A percentile compares a stretch with the other conserved stretches of the same genome.
These are phyloP conservation scores for Botrytis sinoallii DNA, from an alignment of 2,329 filamentous ascomycete genomes.

Conservation along the genomic window DNA sequence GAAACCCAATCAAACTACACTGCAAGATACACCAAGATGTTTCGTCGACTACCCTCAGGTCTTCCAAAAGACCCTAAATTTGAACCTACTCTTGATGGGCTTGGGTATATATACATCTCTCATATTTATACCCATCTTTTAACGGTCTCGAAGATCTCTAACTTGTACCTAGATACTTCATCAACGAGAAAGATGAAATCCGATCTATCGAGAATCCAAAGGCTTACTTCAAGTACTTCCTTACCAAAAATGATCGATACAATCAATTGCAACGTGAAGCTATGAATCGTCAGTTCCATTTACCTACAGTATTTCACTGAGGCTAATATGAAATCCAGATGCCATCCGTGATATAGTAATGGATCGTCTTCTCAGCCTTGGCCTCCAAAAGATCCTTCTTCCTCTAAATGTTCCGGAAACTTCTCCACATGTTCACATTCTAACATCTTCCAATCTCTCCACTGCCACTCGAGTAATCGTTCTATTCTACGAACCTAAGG, in stretches of 20 bases:
- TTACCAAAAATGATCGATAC: conserved; percentile 70
- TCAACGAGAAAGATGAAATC: conserved; percentile 74
- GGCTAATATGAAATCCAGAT: conserved; percentile 43
- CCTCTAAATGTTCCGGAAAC: conserved; percentile 50
- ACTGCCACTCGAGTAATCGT: conserved; percentile 64
- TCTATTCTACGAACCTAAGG: conserved; percentile 67
- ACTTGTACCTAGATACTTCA: conserved; percentile 53
- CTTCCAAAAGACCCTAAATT: conserved; percentile 71
- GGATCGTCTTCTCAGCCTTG: conserved; percentile 58
- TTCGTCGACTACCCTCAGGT: conserved; percentile 63
- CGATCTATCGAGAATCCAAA: conserved; percentile 65
- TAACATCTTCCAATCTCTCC: conserved; percentile 56
- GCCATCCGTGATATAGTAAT: conserved; percentile 61
- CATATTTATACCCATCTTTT: conserved; percentile 22
- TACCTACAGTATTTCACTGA: not conserved
- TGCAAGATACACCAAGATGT: conserved; percentile 55
- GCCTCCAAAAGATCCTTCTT: conserved; percentile 58
- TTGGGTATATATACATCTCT: conserved; percentile 57
- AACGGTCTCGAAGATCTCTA: conserved; percentile 17
- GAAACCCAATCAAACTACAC: not conserved
- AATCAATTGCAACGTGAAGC: conserved; percentile 73
- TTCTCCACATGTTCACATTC: conserved; percentile 66
- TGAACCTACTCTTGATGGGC: conserved; percentile 59
- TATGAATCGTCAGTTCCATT: conserved; percentile 63
- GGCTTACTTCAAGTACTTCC: conserved; percentile 70